Evolutionary conservation across 2,329 filamentous ascomycete species (phyloP).

Genomic region (Tolypocladium cylindrosporum): DNA sequence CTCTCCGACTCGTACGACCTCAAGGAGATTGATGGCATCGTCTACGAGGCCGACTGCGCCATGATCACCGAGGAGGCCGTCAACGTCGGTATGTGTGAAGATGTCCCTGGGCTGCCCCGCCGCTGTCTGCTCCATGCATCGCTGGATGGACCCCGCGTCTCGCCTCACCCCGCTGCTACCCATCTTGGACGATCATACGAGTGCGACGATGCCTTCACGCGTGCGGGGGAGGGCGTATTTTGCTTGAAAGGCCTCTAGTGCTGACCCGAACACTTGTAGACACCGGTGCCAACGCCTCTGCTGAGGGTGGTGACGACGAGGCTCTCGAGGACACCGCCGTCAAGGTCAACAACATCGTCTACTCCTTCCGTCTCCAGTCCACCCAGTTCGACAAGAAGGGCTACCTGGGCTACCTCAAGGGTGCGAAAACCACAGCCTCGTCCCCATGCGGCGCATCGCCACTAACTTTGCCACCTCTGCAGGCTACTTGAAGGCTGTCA

Average conservation of each 20-base stretch:
- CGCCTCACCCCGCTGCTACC: background rate
- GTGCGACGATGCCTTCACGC: background rate
- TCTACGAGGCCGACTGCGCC: slow-evolving; percentile 85
- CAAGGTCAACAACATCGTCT: slow-evolving; percentile 86
- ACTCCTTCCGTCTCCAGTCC: slow-evolving; percentile 80
- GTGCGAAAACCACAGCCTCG: slow-evolving; percentile 34
- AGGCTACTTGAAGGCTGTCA: slow-evolving; percentile 91
- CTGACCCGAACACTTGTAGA: slow-evolving; percentile 35
- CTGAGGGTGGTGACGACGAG: slow-evolving; percentile 78
- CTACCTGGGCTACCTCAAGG: slow-evolving; percentile 77
- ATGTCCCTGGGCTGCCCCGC: background rate
- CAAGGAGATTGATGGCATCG: slow-evolving; percentile 67
- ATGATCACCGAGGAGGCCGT: slow-evolving; percentile 77
- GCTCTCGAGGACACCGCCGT: slow-evolving; percentile 57
- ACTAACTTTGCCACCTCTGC: slow-evolving; percentile 3
- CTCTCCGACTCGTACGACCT: slow-evolving; percentile 90
- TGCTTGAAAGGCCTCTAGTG: background rate
- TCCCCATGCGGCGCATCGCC: background rate
- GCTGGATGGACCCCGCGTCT: background rate
- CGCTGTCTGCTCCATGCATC: background rate
- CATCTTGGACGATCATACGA: background rate
- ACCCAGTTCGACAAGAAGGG: slow-evolving; percentile 80
- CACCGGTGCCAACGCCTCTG: slow-evolving; percentile 92
- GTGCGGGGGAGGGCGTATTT: background rate
- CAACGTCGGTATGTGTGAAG: slow-evolving; percentile 54